These are phyloP conservation scores for Sugiyamaella sp. DNA, from an alignment of 1,139 yeast genomes.

Conservation along the genomic window DNA sequence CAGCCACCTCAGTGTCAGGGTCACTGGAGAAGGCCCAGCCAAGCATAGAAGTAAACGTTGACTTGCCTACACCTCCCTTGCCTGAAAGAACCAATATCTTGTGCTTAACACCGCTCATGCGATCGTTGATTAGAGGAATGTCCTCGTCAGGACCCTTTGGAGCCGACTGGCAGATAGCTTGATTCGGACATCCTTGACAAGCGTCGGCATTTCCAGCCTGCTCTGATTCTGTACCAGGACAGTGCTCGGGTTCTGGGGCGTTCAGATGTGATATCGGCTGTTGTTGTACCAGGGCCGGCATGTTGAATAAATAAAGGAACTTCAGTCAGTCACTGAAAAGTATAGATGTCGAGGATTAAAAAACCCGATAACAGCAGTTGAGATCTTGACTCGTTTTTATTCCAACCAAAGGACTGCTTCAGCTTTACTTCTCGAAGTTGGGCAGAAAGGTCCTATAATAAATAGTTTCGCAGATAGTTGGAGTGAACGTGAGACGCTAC, in stretches of 20 bases:
- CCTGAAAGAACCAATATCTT: constrained; percentile 88
- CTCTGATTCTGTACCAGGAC: constrained; percentile 98
- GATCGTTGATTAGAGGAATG: constrained; percentile 70
- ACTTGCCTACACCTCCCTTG: constrained; percentile 98
- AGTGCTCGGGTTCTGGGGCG: constrained; percentile 76
- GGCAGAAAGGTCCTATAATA: too few species aligned
- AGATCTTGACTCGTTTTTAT: too few species aligned
- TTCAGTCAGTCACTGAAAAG: too few species aligned
- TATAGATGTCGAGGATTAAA: too few species aligned
- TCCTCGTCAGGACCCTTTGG: constrained; percentile 98
- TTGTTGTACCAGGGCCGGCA: constrained; percentile 23
- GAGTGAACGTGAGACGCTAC: background rate
- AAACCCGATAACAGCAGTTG: too few species aligned
- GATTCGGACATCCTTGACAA: constrained; percentile 93
- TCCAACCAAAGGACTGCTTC: too few species aligned
- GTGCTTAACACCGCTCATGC: constrained; percentile 71
- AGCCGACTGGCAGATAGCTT: constrained; percentile 79
- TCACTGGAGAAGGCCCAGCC: constrained; percentile 96
- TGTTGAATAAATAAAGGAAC: constrained; percentile 5
- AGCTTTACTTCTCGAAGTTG: too few species aligned
- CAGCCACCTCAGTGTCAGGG: constrained; percentile 84
- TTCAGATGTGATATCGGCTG: constrained; percentile 24
- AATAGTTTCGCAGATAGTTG: too few species aligned
- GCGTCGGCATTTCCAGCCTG: constrained; percentile 93
- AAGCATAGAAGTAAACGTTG: constrained; percentile 92